Percentiles rank a stretch among this genome's conserved stretches.
These are phyloP conservation scores for Rhododendron ovatum DNA, from an alignment of 148 eudicot genomes.

Conservation along the genomic window DNA sequence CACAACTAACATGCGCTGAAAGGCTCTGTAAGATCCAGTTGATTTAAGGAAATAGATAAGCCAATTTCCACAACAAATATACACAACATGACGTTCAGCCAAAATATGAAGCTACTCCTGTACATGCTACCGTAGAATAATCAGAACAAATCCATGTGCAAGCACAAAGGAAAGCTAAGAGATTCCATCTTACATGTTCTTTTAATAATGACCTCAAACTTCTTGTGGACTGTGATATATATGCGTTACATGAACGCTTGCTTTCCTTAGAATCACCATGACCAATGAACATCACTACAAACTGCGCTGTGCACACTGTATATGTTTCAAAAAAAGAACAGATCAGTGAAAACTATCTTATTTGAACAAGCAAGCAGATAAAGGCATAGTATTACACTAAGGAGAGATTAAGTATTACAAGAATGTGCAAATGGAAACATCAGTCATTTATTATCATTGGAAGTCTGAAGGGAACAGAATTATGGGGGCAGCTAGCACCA, in stretches of 20 bases:
- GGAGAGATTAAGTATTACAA: background rate
- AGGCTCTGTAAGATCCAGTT: background rate
- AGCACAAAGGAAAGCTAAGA: background rate
- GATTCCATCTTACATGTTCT: constrained; percentile 70
- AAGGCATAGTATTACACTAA: background rate
- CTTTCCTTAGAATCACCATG: constrained; percentile 38
- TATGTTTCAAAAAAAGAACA: constrained; percentile 11
- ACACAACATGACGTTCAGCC: background rate
- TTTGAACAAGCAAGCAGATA: background rate
- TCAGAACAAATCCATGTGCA: background rate
- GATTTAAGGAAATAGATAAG: background rate
- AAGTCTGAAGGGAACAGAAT: background rate
- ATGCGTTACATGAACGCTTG: constrained; percentile 64
- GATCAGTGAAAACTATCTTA: background rate
- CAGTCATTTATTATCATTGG: background rate
- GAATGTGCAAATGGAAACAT: background rate
- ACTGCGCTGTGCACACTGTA: constrained; percentile 79
- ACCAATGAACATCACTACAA: constrained; percentile 78
- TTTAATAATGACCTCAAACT: constrained; percentile 74
- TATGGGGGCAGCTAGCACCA: background rate
- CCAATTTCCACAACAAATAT: background rate
- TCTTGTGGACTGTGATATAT: constrained; percentile 85
- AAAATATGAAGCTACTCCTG: background rate
- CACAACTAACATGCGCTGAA: background rate
- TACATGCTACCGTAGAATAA: background rate